These are phyloP conservation scores for Inonotus obliquus DNA, from an alignment of 1,284 basidiomycete genomes.

Conservation along the genomic window DNA sequence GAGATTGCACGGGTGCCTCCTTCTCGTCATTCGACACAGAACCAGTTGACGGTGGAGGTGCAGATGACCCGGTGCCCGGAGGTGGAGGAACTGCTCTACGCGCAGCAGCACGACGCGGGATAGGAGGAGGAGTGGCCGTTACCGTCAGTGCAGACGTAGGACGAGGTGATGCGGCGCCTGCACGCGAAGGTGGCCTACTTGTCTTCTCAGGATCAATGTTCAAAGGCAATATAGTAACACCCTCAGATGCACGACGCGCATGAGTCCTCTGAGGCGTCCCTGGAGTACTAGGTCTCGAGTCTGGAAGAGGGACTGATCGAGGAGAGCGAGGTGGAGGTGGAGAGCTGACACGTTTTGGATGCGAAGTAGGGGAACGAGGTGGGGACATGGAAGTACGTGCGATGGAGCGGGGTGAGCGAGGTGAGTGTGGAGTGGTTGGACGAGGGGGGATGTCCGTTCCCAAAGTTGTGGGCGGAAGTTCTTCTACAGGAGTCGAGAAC, in stretches of 20 bases:
- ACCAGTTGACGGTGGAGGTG: constrained; percentile 22
- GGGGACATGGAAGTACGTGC: constrained; percentile 3
- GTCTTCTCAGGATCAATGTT: constrained; percentile 7
- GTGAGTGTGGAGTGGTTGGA: not conserved
- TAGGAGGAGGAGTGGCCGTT: constrained; percentile 43
- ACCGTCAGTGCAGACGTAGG: constrained; percentile 12
- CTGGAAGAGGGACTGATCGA: constrained; percentile 37
- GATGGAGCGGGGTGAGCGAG: constrained; percentile 7
- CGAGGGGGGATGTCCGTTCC: not conserved
- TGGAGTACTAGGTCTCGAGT: constrained; percentile 35
- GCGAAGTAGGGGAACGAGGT: not conserved
- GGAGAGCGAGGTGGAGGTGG: constrained; percentile 22
- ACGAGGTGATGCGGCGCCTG: constrained; percentile 27
- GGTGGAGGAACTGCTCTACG: constrained; percentile 30
- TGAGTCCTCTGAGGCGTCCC: constrained; percentile 3
- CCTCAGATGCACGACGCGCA: constrained; percentile 16
- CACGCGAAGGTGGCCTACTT: constrained; percentile 21
- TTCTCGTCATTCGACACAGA: constrained; percentile 12
- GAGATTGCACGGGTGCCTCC: not conserved
- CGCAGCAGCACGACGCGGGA: constrained; percentile 51
- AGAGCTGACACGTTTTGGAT: constrained; percentile 14
- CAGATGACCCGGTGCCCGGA: constrained; percentile 8
- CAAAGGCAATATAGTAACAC: not conserved
- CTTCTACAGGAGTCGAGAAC: constrained; percentile 33
- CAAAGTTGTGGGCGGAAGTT: constrained; percentile 16